Base-by-base conservation (phyloP, 495 filamentous ascomycete genomes). In the Penicillium manginii region DNA sequence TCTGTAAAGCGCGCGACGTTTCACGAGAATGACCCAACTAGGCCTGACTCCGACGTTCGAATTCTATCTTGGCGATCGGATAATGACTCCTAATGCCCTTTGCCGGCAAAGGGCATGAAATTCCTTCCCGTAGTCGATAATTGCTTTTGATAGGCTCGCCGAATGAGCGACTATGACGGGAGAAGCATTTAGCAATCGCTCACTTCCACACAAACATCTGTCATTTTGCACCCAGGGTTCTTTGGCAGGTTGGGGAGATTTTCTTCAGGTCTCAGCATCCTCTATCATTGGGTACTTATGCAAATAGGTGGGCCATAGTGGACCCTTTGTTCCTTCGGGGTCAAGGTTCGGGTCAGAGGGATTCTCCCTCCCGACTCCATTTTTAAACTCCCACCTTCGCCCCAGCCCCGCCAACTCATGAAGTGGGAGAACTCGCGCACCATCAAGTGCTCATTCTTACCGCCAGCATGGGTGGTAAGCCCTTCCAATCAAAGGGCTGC, bases 401-500 rank as follows among this genome's bases (percentile, higher is more conserved):
- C 15, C 8, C 40, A 43, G 40, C 40, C 40, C 40, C 40, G 14
- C 15, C n/a, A 43, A 18, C 17, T 17, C 6, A 43, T 43, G 40
- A 43, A 43, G 40, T n/a, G 1, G 17, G 17, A 19, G 17, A 17
- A 43, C 14, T 19, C 17, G 4, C 40, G 17, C 40, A n/a, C 17
- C 40, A 17, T 19, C 40, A 43, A 43, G 35, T 32, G 29, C 45
- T 31, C 8, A 18, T 32, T 18, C 45, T 31, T 4, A 31, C 39
- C 18, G 29, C 14, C 12, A 49, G 35, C 2, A 57, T 57, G 54
- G 54, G 54, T 21, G 54, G 54, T 6, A 50, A 32, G 32, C 54
- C 54, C 17, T 57, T 47, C 31, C 54, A 57, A 17, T 57, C 54
- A 18, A 57, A 50, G 39, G 54, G 54, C 14, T 57, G 54, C 22